Conservation (phyloP, 768 basidiomycete species). For the Kwoniella newhampshirensis region DNA sequence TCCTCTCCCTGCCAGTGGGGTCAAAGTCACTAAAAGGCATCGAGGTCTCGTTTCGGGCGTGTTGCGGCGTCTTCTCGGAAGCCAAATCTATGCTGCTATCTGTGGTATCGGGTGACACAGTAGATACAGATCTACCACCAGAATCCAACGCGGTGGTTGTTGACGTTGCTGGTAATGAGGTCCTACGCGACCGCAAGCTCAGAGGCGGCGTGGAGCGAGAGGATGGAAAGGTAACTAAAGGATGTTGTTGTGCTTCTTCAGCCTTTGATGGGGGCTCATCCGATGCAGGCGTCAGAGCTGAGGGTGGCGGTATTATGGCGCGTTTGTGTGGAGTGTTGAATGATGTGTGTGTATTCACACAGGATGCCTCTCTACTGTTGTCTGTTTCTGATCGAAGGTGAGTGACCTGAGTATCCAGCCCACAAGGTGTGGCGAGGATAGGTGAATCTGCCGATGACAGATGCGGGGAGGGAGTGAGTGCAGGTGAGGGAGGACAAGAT, state of each 20-base stretch:
- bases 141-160: slow-evolving; percentile 8
- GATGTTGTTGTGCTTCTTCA: not conserved
- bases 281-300: slow-evolving; percentile 9
- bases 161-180: slow-evolving; percentile 1
- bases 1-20: slow-evolving; percentile 8
- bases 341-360: not conserved
- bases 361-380: not conserved
- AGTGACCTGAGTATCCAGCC: slow-evolving; percentile 1
- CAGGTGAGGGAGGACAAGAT: slow-evolving; percentile 21
- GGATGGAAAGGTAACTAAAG: slow-evolving; percentile 8
- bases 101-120: too few species aligned
- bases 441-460: slow-evolving; percentile 13
- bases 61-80: not conserved
- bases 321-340: slow-evolving; percentile 4
- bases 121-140: too few species aligned
- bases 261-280: not conserved
- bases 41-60: slow-evolving; percentile 2
- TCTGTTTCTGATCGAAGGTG: too few species aligned
- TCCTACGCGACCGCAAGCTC: slow-evolving; percentile 1
- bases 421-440: slow-evolving; percentile 12
- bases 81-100: not conserved
- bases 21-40: slow-evolving; percentile 9
- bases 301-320: not conserved
- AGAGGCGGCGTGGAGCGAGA: slow-evolving; percentile 13
- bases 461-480: slow-evolving; percentile 19